Conservation (phyloP, 1,284 basidiomycete species). For the Boletellus deceptivus region DNA sequence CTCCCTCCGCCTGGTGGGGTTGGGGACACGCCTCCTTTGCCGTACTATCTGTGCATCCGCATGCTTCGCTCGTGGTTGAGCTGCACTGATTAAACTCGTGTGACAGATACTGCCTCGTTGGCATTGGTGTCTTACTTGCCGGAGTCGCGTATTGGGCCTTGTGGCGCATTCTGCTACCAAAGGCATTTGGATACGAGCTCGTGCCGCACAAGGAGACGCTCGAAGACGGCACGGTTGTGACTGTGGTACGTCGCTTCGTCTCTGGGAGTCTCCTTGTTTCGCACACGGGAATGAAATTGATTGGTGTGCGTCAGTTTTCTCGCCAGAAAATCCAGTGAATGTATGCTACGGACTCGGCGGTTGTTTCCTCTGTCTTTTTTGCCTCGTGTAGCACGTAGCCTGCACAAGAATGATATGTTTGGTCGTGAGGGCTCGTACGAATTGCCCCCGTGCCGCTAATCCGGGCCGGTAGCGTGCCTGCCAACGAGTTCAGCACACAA, state of each 20-base stretch:
- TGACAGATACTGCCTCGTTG: conserved; percentile 53
- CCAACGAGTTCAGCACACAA: no score
- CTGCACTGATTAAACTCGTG: not conserved
- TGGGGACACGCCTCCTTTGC: conserved; percentile 58
- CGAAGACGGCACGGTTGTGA: conserved; percentile 56
- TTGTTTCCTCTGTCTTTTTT: no score
- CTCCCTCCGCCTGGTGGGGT: conserved; percentile 29
- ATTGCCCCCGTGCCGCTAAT: no score
- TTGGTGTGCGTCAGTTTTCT: conserved; percentile 17
- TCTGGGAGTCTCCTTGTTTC: not conserved
- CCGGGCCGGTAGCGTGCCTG: no score
- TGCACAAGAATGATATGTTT: no score
- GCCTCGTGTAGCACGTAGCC: no score
- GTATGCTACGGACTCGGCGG: no score
- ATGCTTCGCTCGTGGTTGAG: not conserved
- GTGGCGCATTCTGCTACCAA: conserved; percentile 52
- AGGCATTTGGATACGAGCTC: conserved; percentile 48
- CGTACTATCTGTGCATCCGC: conserved; percentile 51
- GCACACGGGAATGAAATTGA: not conserved
- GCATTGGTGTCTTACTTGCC: conserved; percentile 46
- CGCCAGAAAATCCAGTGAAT: conserved; percentile 15
- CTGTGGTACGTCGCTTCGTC: conserved; percentile 39
- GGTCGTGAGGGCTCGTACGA: no score
- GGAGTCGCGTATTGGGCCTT: conserved; percentile 56
- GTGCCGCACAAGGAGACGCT: conserved; percentile 48